Evolutionary conservation across 768 basidiomycete species (phyloP).

Genomic region (Amanita pallidorosea): DNA sequence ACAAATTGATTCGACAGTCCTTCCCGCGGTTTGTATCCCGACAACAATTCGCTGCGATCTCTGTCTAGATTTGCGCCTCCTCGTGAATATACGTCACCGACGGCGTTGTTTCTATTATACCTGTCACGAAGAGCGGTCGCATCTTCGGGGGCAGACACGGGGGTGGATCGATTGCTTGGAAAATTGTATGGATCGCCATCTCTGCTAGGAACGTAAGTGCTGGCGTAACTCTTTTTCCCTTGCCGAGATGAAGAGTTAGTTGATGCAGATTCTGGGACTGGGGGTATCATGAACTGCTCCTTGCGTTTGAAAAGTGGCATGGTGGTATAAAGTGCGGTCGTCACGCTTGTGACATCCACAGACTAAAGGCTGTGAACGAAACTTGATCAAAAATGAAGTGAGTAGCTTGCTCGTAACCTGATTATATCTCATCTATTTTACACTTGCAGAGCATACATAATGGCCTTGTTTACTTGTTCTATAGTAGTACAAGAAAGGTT

Average conservation of each 20-base stretch:
- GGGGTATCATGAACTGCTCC: slow-evolving; percentile 55
- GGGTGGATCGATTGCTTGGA: slow-evolving; percentile 7
- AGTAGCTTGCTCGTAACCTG: no score
- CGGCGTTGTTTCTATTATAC: slow-evolving; percentile 39
- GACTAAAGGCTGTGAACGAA: no score
- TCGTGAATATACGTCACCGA: slow-evolving; percentile 60
- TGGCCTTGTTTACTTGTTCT: no score
- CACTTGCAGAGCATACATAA: no score
- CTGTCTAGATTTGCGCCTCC: slow-evolving; percentile 47
- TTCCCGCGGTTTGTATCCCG: slow-evolving; percentile 59
- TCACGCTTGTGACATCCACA: not conserved
- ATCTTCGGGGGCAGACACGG: slow-evolving; percentile 8
- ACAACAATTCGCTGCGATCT: slow-evolving; percentile 66
- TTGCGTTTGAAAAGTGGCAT: slow-evolving; percentile 70
- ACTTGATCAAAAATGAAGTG: no score
- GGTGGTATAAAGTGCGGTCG: slow-evolving; percentile 9
- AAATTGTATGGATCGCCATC: slow-evolving; percentile 37
- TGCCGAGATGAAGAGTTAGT: slow-evolving; percentile 27
- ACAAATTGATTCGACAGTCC: slow-evolving; percentile 56
- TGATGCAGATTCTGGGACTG: slow-evolving; percentile 31
- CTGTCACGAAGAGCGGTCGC: slow-evolving; percentile 24
- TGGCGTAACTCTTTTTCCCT: slow-evolving; percentile 39
- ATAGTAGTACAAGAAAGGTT: no score
- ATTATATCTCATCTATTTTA: no score
- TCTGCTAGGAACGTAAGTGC: slow-evolving; percentile 58